Evolutionary conservation across 805 yeast genomes (phyloP).

Genomic region (Saturnispora saitoi): DNA sequence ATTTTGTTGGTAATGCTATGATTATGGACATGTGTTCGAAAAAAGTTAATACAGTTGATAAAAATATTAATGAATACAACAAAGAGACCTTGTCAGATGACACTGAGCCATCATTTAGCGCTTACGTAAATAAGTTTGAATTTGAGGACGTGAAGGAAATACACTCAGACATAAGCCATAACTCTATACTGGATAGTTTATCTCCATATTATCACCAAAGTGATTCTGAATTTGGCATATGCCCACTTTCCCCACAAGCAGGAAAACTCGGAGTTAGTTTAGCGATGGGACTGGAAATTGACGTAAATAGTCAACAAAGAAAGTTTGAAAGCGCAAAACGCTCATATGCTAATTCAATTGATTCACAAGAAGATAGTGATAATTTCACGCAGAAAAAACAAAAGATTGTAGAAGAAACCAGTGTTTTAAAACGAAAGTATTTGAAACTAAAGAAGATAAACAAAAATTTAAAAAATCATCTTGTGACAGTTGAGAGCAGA

Average conservation of each 20-base stretch:
- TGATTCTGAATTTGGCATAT: neutral
- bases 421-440: neutral
- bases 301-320: neutral
- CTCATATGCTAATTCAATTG: neutral
- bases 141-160: too few species aligned
- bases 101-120: too few species aligned
- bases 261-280: neutral
- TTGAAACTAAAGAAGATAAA: neutral
- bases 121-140: too few species aligned
- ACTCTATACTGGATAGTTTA: neutral
- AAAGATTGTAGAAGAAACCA: neutral
- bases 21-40: neutral
- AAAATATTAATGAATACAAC: too few species aligned
- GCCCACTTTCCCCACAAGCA: neutral
- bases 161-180: neutral
- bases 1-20: neutral
- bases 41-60: neutral
- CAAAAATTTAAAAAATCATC: slow-evolving; percentile 11
- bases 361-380: neutral
- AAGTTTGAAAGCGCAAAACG: neutral
- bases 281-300: neutral
- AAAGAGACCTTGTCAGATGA: too few species aligned
- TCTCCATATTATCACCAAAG: neutral
- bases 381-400: neutral
- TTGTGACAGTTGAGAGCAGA: too few species aligned